Evolutionary conservation across 2,329 filamentous ascomycete genomes (phyloP), one percentile per base, ranked within the genome.

Genomic region (Lasiodiplodia gonubiensis): DNA sequence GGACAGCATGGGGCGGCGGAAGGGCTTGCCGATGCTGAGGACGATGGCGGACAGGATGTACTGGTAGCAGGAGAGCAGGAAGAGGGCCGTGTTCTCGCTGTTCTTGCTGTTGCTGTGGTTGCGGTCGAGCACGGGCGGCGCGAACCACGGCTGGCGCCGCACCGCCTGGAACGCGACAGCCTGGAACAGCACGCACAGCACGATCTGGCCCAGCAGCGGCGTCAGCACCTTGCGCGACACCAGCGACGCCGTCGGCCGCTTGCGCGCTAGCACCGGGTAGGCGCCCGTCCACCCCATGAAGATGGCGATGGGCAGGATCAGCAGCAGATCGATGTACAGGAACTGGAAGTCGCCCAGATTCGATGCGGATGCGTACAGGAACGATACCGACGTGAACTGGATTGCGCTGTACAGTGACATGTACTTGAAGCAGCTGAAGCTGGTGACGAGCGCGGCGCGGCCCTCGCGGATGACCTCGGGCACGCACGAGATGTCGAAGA

Each of bases 371-470:
- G 93, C 92, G 79, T 99, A 99, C 18, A 99, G 86, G 77, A 99
- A 97, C 85, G 92, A 97, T 75, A 99, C 96, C 0, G 92, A 93
- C 8, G 93, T 97, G 82, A 99, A 99, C 79, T 99, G 95, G 71
- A 99, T 99, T n/a, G 95, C 94, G 2, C 94, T 98, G 83, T 99
- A 99, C 71, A 99, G 81, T 73, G 92, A 96, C 96, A 99, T 99
- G 81, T 97, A 99, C 83, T 98, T 99, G 86, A 99, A 99, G 82
- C 95, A 99, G 82, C 92, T 96, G 82, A 99, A 99, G 79, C 93
- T 97, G 14, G 95, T 99, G n/a, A 98, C 94, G 39, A 99, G 86
- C 39, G 96, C 92, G 23, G 94, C 94, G 70, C 96, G 89, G 23
- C 95, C 95, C 83, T 99, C 95, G 71, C 93, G 79, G 70, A 99